Evolutionary conservation across 805 yeast species (phyloP), one percentile per base, ranked within the genome.

Genomic region (Schwanniomyces occidentalis): DNA sequence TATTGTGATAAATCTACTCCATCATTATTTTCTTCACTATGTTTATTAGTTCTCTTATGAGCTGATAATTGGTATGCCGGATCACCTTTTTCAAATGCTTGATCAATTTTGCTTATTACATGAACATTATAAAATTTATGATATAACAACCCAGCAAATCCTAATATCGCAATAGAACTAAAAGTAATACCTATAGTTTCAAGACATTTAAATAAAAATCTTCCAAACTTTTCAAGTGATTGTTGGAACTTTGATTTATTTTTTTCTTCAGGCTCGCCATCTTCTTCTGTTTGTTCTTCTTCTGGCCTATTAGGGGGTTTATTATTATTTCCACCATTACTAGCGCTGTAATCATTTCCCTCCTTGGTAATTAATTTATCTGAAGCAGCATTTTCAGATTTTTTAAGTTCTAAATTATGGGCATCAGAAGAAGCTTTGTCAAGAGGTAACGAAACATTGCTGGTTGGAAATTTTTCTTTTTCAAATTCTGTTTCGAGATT

Each of bases 111-210:
- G 32, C 65, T 64, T 15, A 82, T 53, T 0, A 85, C 88, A 45
- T 77, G 83, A 3, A 43, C 31, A 27, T 73, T 66, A 56, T 85
- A 85, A 30, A 75, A 62, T 29, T 69, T 66, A 52, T 85, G 95
- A 53, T 85, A 85, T 9, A 75, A 48, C n/a, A 77, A 51, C 2
- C 95, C 95, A 3, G 91, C 84, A 2, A 78, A 59, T 0, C 85
- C 91, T 12, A 86, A 66, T 23, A 85, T 76, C 2, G 78, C 69
- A 22, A 85, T 57, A 3, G 90, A 80, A 10, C 86, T 78, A 29
- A 84, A 63, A 12, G 90, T 84, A 28, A 85, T 78, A 3, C 85
- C 79, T 0, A 81, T 79, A 0, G 93, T 79, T 52, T 85, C 93
- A 4, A 73, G 41, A 38, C 79, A 71, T 47, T 77, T 80, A 36